Conservation (phyloP, 163 green algal species). For the Trebouxia gelatinosa region DNA sequence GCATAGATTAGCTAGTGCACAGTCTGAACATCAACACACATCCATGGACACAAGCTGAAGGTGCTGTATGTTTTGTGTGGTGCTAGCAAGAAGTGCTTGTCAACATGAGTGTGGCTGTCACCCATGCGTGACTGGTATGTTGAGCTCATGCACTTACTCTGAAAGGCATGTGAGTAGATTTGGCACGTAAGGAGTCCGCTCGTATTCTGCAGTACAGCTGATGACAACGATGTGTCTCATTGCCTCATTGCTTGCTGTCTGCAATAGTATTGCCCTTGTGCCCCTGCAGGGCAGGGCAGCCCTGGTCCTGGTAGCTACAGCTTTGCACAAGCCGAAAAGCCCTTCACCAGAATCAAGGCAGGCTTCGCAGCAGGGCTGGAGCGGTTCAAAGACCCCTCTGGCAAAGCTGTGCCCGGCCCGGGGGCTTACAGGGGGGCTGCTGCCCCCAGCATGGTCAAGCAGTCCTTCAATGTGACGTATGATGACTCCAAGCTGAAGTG, state of each 20-base stretch:
- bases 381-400: neutral
- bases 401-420: neutral
- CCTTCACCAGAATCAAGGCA: constrained; percentile 19
- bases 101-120: no score
- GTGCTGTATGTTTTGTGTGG: no score
- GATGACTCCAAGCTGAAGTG: constrained; percentile 10
- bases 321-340: neutral
- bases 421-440: neutral
- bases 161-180: neutral
- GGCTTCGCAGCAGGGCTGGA: constrained; percentile 17
- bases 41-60: no score
- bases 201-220: no score
- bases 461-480: constrained; percentile 6
- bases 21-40: no score
- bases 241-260: neutral
- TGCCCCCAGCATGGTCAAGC: neutral
- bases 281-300: no score
- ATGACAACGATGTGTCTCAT: no score
- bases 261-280: no score
- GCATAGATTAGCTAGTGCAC: no score
- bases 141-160: neutral
- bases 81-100: no score
- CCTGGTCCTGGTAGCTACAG: constrained; percentile 11
- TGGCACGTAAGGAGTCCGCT: no score
- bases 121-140: no score